phyloP scores from a whole-genome alignment of 1,284 basidiomycete species.

The Apiotrichum gamsii region DNA sequence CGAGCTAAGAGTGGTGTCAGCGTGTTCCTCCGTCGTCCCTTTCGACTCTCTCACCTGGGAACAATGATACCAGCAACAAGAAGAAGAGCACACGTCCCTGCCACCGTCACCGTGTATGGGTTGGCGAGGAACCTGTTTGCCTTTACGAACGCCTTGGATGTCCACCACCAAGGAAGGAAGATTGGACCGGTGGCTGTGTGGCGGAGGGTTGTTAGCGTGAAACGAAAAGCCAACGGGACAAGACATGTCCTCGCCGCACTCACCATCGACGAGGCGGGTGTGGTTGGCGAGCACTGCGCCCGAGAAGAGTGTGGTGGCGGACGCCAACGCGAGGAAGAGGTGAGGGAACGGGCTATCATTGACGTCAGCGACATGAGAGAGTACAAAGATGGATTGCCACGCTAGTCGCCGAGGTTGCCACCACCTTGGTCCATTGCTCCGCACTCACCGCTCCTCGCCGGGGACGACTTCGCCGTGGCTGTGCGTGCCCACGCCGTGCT shows the following conservation, averaged over 20 bases:
- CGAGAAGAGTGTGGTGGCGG: constrained; percentile 42
- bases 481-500: constrained; percentile 15
- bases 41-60: constrained; percentile 49
- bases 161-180: constrained; percentile 29
- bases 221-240: no score
- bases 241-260: no score
- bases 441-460: constrained; percentile 6
- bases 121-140: constrained; percentile 39
- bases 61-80: constrained; percentile 43
- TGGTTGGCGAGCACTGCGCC: constrained; percentile 62
- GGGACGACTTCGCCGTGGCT: constrained; percentile 18
- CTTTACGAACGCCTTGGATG: constrained; percentile 16
- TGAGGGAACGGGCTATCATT: constrained; percentile 54
- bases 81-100: constrained; percentile 45
- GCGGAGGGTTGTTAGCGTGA: constrained; percentile 9
- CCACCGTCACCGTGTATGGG: constrained; percentile 49
- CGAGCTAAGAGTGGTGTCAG: constrained; percentile 21
- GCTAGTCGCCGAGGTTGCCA: constrained; percentile 16
- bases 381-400: background rate
- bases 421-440: constrained; percentile 10
- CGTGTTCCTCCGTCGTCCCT: background rate
- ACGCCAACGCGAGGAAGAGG: constrained; percentile 56
- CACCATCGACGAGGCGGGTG: constrained; percentile 60
- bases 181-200: constrained; percentile 31
- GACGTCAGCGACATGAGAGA: no score